Evolutionary conservation across 129 eudicot genomes (phyloP).

Genomic region (Pseudognaphalium luteoalbum): DNA sequence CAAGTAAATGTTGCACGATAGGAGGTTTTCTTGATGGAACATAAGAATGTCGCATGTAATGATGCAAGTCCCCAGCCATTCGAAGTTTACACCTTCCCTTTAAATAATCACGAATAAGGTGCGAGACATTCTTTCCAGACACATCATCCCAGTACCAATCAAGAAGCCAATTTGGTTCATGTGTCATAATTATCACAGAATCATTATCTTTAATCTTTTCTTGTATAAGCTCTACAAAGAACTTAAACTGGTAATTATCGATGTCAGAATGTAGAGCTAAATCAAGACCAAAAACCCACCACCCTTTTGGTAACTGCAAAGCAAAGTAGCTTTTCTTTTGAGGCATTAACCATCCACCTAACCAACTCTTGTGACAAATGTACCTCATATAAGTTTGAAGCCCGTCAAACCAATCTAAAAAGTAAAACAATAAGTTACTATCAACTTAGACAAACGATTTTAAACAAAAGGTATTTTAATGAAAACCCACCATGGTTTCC

Average conservation of each 20-base stretch:
- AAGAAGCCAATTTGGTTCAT: slow-evolving; percentile 93
- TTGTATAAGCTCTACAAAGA: slow-evolving; percentile 64
- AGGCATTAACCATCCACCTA: slow-evolving; percentile 99
- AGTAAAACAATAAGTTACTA: neutral
- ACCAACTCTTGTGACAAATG: slow-evolving; percentile 97
- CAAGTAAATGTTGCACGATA: slow-evolving; percentile 79
- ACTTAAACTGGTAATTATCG: slow-evolving; percentile 85
- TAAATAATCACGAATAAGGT: slow-evolving; percentile 72
- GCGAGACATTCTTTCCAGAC: slow-evolving; percentile 71
- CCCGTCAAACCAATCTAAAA: slow-evolving; percentile 95
- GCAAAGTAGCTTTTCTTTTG: slow-evolving; percentile 97
- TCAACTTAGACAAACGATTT: neutral
- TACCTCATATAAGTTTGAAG: slow-evolving; percentile 95
- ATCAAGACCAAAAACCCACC: slow-evolving; percentile 99
- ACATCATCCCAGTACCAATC: slow-evolving; percentile 91
- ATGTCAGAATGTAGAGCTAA: slow-evolving; percentile 88
- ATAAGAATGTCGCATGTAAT: slow-evolving; percentile 86
- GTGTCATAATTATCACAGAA: slow-evolving; percentile 92
- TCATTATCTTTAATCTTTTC: slow-evolving; percentile 81
- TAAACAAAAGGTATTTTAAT: neutral
- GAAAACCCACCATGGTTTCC: slow-evolving; percentile 86
- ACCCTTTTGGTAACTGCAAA: slow-evolving; percentile 76
- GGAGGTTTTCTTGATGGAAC: slow-evolving; percentile 70
- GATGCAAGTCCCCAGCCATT: slow-evolving; percentile 90
- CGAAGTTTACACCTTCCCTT: slow-evolving; percentile 91